Conservation (phyloP, 2,329 filamentous ascomycete species). For the Exophiala mesophila region DNA sequence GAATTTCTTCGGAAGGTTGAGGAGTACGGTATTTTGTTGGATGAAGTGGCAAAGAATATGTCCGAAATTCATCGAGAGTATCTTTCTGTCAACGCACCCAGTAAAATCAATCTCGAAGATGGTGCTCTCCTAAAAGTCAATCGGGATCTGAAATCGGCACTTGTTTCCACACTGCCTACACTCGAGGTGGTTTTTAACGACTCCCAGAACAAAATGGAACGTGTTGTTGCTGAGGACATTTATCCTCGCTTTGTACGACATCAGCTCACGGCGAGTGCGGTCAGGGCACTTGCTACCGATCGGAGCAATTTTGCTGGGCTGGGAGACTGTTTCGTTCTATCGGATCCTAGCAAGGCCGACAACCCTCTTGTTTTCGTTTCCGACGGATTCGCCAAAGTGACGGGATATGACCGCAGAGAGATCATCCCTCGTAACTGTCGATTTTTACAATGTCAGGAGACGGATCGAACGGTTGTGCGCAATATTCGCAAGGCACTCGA, state of each 20-base stretch:
- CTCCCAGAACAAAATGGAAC: conserved; percentile 43
- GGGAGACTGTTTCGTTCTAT: conserved; percentile 56
- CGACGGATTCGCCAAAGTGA: conserved; percentile 50
- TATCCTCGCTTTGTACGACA: conserved; percentile 52
- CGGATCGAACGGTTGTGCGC: conserved; percentile 39
- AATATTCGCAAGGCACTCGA: conserved; percentile 42
- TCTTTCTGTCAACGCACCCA: conserved; percentile 33
- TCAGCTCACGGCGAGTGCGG: conserved; percentile 46
- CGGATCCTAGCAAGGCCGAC: conserved; percentile 46
- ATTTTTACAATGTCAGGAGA: conserved; percentile 48
- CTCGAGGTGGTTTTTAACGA: conserved; percentile 44
- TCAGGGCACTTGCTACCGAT: conserved; percentile 38
- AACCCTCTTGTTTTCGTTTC: conserved; percentile 49
- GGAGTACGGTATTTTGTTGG: conserved; percentile 43
- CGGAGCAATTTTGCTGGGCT: conserved; percentile 48
- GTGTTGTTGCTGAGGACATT: conserved; percentile 42
- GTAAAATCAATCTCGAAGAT: conserved; percentile 41
- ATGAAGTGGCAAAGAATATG: conserved; percentile 44
- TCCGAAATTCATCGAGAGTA: conserved; percentile 44
- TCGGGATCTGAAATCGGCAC: conserved; percentile 45
- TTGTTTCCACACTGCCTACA: conserved; percentile 42
- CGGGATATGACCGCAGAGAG: conserved; percentile 46
- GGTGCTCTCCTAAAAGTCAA: conserved; percentile 41
- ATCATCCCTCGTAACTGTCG: conserved; percentile 48
- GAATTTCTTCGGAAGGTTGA: conserved; percentile 51